Evolutionary conservation across 2,329 filamentous ascomycete species (phyloP).

Genomic region (Emmonsiellopsis sp.): DNA sequence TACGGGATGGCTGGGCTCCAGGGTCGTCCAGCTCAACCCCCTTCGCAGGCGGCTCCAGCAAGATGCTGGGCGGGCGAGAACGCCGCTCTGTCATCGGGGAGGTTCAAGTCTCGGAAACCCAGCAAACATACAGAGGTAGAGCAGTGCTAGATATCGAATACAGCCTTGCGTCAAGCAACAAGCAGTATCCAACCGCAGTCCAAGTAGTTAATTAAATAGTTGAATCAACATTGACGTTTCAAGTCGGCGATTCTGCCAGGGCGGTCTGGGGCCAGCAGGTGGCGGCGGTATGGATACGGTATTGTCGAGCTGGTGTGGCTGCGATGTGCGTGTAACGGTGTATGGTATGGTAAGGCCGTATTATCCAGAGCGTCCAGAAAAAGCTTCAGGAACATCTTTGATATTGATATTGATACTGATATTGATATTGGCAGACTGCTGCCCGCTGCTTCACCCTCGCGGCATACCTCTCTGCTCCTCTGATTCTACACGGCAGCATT

Average conservation of each 20-base stretch:
- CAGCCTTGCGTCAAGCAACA: not conserved
- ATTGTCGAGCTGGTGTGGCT: not conserved
- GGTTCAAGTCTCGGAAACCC: slow-evolving; percentile 6
- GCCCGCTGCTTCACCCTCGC: not conserved
- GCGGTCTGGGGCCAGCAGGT: not conserved
- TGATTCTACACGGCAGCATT: not conserved
- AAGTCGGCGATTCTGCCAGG: slow-evolving; percentile 1
- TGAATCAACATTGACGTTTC: not conserved
- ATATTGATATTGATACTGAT: not conserved
- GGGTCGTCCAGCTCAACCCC: slow-evolving; percentile 48
- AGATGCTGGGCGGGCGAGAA: slow-evolving; percentile 29
- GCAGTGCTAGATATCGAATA: not conserved
- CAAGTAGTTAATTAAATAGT: too few relatives aligned
- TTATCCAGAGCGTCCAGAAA: not conserved
- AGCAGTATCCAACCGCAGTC: not conserved
- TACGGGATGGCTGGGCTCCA: slow-evolving; percentile 49
- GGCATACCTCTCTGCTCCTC: not conserved
- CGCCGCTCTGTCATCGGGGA: slow-evolving; percentile 29
- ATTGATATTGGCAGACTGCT: not conserved
- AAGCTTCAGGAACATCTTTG: not conserved
- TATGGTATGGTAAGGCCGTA: not conserved
- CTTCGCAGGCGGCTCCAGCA: slow-evolving; percentile 46
- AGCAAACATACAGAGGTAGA: slow-evolving; percentile 15
- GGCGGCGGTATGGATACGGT: not conserved
- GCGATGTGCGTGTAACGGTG: not conserved